Evolutionary conservation across 495 filamentous ascomycete species (phyloP).

Genomic region (Oleoguttula mirabilis): DNA sequence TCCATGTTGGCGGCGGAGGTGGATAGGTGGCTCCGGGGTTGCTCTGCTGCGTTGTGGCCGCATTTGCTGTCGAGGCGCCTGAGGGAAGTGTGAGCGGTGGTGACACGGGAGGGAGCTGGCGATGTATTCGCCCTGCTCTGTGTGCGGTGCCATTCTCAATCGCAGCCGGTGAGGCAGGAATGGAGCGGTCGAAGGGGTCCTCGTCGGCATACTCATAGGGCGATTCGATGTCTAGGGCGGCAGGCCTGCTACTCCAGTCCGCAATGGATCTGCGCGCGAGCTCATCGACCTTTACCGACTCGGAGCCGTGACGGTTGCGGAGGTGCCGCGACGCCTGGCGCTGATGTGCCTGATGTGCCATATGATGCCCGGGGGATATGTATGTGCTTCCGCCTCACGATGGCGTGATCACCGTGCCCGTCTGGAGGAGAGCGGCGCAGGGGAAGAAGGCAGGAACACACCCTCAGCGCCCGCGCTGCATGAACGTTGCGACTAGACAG

Average conservation of each 20-base stretch:
- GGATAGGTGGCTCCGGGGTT: slow-evolving; percentile 6
- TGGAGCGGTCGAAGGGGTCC: too few relatives aligned
- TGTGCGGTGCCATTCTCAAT: slow-evolving; percentile 16
- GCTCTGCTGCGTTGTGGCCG: slow-evolving; percentile 4
- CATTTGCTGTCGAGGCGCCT: slow-evolving; percentile 6
- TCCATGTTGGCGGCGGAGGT: slow-evolving; percentile 21
- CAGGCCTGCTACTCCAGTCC: background rate
- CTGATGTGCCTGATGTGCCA: slow-evolving; percentile 18
- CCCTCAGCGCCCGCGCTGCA: too few relatives aligned
- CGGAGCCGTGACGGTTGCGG: slow-evolving; percentile 14
- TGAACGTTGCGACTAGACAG: too few relatives aligned
- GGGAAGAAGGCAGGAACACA: too few relatives aligned
- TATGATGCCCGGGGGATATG: slow-evolving; percentile 1
- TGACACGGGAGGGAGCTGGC: background rate
- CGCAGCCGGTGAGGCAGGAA: slow-evolving; percentile 11
- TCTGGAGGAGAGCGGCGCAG: too few relatives aligned
- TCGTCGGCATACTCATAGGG: slow-evolving; percentile 2
- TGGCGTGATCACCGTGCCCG: background rate
- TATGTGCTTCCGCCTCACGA: background rate
- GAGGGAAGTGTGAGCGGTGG: slow-evolving; percentile 3
- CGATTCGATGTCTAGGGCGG: slow-evolving; percentile 1
- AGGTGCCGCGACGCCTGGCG: slow-evolving; percentile 8
- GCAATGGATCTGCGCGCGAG: too few relatives aligned
- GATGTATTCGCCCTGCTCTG: slow-evolving; percentile 1
- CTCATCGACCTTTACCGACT: slow-evolving; percentile 2